phyloP scores from a whole-genome alignment of 257 asterid genomes.

The Rehmannia glutinosa region DNA sequence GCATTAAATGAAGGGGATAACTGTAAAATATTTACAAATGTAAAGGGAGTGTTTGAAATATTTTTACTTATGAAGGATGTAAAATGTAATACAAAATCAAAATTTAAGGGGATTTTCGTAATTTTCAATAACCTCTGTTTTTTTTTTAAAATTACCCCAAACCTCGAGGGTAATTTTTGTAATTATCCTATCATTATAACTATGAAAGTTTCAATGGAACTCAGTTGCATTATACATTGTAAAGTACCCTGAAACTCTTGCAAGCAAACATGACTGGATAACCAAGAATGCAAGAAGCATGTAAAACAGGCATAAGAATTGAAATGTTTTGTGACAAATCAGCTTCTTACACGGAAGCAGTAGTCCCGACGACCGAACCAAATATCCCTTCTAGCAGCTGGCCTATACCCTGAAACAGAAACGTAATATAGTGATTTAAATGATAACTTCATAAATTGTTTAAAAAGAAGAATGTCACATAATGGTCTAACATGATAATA shows the following conservation, averaged over 20 bases:
- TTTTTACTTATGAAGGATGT: no score
- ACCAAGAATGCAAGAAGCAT: background rate
- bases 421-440: background rate
- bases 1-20: no score
- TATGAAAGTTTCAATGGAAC: background rate
- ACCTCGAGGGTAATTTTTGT: no score
- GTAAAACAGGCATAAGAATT: background rate
- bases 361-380: constrained; percentile 74
- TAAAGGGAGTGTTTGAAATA: no score
- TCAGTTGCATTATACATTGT: background rate
- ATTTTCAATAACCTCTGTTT: no score
- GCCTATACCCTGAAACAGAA: constrained; percentile 67
- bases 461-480: background rate
- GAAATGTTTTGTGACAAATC: no score
- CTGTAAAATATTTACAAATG: no score
- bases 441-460: background rate
- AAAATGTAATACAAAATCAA: no score
- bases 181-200: no score
- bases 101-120: no score
- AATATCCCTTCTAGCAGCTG: constrained; percentile 92
- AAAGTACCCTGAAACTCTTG: background rate
- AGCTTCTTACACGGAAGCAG: constrained; percentile 77
- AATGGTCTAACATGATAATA: no score
- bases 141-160: no score
- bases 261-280: constrained; percentile 1